Conservation (phyloP, 768 basidiomycete species). For the Trametes cubensis region DNA sequence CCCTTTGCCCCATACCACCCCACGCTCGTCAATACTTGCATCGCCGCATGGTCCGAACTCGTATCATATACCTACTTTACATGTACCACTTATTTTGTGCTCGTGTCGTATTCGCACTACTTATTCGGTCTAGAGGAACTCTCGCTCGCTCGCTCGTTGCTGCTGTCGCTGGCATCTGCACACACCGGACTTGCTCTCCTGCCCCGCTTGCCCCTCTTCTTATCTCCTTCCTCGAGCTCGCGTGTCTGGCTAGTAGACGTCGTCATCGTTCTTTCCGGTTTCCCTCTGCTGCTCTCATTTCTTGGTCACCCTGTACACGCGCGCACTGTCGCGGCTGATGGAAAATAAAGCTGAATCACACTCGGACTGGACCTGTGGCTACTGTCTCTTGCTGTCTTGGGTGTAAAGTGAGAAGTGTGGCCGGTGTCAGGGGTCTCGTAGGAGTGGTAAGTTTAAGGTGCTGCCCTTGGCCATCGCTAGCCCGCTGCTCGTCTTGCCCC, state of each 20-base stretch:
- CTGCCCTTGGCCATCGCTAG: too few species aligned
- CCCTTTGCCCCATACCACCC: background rate
- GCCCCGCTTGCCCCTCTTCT: background rate
- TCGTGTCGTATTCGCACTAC: background rate
- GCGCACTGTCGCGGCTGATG: background rate
- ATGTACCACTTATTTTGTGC: conserved; percentile 14
- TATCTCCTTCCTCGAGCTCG: background rate
- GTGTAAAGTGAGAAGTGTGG: too few species aligned
- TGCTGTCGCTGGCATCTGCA: conserved; percentile 14
- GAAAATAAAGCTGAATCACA: background rate
- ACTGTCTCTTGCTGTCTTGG: too few species aligned
- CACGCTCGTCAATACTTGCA: background rate
- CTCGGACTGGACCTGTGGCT: background rate
- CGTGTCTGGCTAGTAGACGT: background rate
- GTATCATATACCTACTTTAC: conserved; percentile 19
- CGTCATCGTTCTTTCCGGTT: background rate
- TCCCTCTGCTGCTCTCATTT: conserved; percentile 4
- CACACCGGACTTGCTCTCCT: conserved; percentile 14
- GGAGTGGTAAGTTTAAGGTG: too few species aligned
- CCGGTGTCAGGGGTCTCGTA: too few species aligned
- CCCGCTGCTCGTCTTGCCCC: too few species aligned
- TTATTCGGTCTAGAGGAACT: conserved; percentile 20
- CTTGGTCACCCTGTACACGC: conserved; percentile 9
- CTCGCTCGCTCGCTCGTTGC: conserved; percentile 10
- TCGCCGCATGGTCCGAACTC: background rate